Percentiles rank a stretch among this genome's conserved stretches.
These are phyloP conservation scores for Cryphonectria radicalis DNA, from an alignment of 2,329 filamentous ascomycete species.

Conservation along the genomic window DNA sequence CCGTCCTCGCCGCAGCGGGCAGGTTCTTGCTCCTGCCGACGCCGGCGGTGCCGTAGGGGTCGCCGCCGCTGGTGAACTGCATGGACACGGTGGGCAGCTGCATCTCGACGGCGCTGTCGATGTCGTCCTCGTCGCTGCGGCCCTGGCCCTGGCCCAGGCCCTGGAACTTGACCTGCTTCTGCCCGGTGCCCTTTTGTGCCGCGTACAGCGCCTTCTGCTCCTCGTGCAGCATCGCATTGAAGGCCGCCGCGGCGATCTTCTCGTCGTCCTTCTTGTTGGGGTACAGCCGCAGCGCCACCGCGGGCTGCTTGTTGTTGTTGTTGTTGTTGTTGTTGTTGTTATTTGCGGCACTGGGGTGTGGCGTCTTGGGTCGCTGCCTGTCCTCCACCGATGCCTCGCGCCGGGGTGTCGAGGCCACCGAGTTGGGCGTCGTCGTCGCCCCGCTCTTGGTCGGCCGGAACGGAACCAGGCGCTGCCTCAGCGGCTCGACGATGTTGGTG, in stretches of 20 bases:
- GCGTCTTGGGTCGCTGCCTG: slow-evolving; percentile 22
- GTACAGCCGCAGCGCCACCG: slow-evolving; percentile 20
- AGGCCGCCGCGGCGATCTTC: slow-evolving; percentile 26
- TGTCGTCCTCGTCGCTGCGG: slow-evolving; percentile 9
- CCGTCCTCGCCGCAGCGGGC: slow-evolving; percentile 13
- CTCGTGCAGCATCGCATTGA: slow-evolving; percentile 26
- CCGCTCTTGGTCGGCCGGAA: slow-evolving; percentile 21
- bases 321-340: neutral
- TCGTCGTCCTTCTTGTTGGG: slow-evolving; percentile 27
- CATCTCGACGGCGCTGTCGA: slow-evolving; percentile 18
- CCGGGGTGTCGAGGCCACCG: neutral
- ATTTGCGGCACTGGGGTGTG: neutral
- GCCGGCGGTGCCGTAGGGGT: neutral
- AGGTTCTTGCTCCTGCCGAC: slow-evolving; percentile 10
- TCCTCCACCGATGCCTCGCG: neutral
- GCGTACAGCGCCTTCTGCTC: slow-evolving; percentile 23
- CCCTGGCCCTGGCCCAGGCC: neutral
- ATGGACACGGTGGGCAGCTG: slow-evolving; percentile 12
- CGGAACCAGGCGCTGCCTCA: slow-evolving; percentile 26
- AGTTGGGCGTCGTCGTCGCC: slow-evolving; percentile 4
- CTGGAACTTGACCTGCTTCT: neutral
- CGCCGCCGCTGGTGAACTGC: slow-evolving; percentile 4
- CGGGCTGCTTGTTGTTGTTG: slow-evolving; percentile 6
- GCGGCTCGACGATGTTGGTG: slow-evolving; percentile 17
- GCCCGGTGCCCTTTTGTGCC: neutral